Evolutionary conservation across 352 stramenopile species (phyloP), one percentile per base, ranked within the genome.

Genomic region (Globisporangium nunn): DNA sequence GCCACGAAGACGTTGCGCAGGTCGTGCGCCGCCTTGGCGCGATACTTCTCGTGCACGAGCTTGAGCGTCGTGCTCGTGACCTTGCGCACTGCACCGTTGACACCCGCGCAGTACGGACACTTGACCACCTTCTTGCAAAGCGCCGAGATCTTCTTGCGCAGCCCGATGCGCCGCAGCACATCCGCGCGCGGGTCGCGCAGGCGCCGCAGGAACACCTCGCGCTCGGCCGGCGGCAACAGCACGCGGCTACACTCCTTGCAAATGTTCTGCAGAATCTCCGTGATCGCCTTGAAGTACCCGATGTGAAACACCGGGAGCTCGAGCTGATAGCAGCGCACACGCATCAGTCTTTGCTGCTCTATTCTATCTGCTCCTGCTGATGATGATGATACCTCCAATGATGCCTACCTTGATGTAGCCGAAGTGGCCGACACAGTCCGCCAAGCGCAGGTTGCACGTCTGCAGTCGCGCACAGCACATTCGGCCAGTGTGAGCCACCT

Each of bases 301-400:
- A 99, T 99, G 78, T 99, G 97, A 71, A 99, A 99, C 56, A 99
- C 97, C 0, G 98, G 98, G 37, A 99, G 85, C 63, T 96, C 91
- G 37, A 98, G 72, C 54, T 62, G 2, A 11, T 23, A 23, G 23
- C 23, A 23, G n/a, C 11, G 8, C 8, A 28, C 15, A 15, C 31
- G 14, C 18, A 30, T 37, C 14, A 33, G 40, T 12, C 43, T 33
- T 4, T 30, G 33, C 35, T 60, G 14, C 11, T 31, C 14, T 29
- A 10, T 11, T 3, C 17, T 12, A 43, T 17, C 37, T 40, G 7
- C 10, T 40, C 2, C 35, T 40, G 7, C 8, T 8, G 4, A 5
- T 37, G 7, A 2, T 12, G 3, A 10, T 17, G 15, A 11, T 48
- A 17, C 43, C 11, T 14, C 3, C 17, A 48, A 15, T 3, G 17